Evolutionary conservation across 2,329 filamentous ascomycete species (phyloP).

Genomic region (Botrytis fragariae): DNA sequence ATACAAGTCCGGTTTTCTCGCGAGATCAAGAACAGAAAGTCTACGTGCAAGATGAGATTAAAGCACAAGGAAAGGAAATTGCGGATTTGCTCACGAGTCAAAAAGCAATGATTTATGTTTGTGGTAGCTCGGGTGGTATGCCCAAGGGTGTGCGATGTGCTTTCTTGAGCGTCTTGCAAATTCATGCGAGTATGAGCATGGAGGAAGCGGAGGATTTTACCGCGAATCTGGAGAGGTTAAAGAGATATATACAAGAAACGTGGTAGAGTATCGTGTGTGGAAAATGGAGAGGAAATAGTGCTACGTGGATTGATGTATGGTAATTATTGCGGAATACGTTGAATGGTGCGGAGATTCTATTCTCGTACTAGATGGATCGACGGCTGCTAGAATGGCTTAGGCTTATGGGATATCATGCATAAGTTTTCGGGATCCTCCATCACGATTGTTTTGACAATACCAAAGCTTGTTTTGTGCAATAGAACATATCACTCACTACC

Average conservation of each 20-base stretch:
- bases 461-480: background rate
- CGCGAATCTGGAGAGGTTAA: constrained; percentile 56
- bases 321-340: background rate
- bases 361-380: background rate
- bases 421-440: background rate
- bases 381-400: background rate
- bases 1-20: constrained; percentile 65
- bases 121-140: constrained; percentile 64
- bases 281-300: background rate
- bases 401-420: background rate
- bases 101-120: constrained; percentile 55
- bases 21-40: constrained; percentile 63
- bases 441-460: background rate
- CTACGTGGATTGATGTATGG: accelerated
- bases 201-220: constrained; percentile 56
- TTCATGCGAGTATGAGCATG: constrained; percentile 35
- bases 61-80: constrained; percentile 34
- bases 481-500: background rate
- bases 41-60: constrained; percentile 57
- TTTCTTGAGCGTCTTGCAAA: constrained; percentile 57
- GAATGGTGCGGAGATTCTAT: background rate
- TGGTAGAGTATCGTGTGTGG: constrained; percentile 48
- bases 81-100: constrained; percentile 53
- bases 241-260: constrained; percentile 66
- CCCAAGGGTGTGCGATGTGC: constrained; percentile 66